These are phyloP conservation scores for Epichloe festucae DNA, from an alignment of 2,329 filamentous ascomycete species.

Conservation along the genomic window DNA sequence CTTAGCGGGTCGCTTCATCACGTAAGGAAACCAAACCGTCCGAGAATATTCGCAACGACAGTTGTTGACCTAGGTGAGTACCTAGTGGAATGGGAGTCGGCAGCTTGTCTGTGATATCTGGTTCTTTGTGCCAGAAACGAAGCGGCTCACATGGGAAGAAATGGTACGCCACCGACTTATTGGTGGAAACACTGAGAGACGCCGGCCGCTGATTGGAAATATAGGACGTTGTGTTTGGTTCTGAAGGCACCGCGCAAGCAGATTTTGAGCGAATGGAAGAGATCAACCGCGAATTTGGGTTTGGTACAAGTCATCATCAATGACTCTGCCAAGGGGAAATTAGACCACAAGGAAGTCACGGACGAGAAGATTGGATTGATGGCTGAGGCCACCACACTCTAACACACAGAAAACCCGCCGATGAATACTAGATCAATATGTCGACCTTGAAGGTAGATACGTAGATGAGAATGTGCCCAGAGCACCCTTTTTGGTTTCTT, in stretches of 20 bases:
- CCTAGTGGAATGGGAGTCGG: too few species aligned
- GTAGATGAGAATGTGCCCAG: too few species aligned
- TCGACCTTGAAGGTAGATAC: too few species aligned
- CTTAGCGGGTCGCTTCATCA: too few species aligned
- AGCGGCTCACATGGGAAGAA: constrained; percentile 50
- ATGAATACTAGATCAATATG: too few species aligned
- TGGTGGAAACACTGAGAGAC: background rate
- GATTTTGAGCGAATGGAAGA: constrained; percentile 61
- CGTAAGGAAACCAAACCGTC: too few species aligned
- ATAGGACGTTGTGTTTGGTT: constrained; percentile 52
- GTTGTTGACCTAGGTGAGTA: too few species aligned
- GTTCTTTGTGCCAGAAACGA: constrained; percentile 53
- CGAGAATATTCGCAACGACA: too few species aligned
- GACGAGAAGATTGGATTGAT: background rate
- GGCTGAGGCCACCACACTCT: background rate
- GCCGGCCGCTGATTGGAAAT: background rate
- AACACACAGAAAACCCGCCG: too few species aligned
- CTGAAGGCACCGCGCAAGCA: constrained; percentile 50
- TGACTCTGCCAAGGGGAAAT: too few species aligned
- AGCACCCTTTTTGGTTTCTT: too few species aligned
- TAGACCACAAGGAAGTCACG: background rate
- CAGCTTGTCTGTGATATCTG: constrained; percentile 8
- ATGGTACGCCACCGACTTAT: constrained; percentile 25
- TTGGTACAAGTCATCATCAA: too few species aligned
- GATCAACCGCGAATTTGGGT: constrained; percentile 44